Evolutionary conservation across 2,329 filamentous ascomycete species (phyloP).

Genomic region (Zelopaecilomyces penicillatus): DNA sequence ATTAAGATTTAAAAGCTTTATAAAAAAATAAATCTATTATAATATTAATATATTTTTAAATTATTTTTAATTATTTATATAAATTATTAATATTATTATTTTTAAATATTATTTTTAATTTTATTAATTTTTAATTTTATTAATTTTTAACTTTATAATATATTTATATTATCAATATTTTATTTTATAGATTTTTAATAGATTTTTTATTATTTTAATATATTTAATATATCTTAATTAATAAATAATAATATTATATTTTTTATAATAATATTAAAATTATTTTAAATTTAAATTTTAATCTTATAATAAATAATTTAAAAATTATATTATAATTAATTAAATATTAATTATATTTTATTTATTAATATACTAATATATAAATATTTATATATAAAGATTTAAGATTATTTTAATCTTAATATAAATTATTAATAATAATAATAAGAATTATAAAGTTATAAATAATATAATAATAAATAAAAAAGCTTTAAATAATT

Average conservation of each 20-base stretch:
- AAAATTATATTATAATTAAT: not conserved
- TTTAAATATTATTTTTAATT: too few relatives aligned
- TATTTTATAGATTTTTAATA: not conserved
- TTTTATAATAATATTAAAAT: not conserved
- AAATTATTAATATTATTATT: too few relatives aligned
- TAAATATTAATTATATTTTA: not conserved
- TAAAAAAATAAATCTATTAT: too few relatives aligned
- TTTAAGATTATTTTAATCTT: not conserved
- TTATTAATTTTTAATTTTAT: too few relatives aligned
- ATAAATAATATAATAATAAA: not conserved
- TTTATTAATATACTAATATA: not conserved
- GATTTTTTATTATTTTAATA: too few relatives aligned
- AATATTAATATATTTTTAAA: too few relatives aligned
- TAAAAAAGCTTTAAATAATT: not conserved
- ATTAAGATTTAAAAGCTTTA: too few relatives aligned
- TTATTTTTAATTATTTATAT: too few relatives aligned
- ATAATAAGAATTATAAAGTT: not conserved
- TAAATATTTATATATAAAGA: not conserved
- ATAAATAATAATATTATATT: not conserved
- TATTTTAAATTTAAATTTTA: not conserved
- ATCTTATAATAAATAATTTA: not conserved
- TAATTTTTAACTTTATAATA: constrained; percentile 1
- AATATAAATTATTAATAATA: not conserved
- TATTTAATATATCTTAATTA: constrained; percentile 1
- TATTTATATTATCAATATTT: not conserved